A percentile compares a stretch with the other conserved stretches of the same genome.
Conservation (phyloP, 768 basidiomycete species). For the Kondoa subrosea region DNA sequence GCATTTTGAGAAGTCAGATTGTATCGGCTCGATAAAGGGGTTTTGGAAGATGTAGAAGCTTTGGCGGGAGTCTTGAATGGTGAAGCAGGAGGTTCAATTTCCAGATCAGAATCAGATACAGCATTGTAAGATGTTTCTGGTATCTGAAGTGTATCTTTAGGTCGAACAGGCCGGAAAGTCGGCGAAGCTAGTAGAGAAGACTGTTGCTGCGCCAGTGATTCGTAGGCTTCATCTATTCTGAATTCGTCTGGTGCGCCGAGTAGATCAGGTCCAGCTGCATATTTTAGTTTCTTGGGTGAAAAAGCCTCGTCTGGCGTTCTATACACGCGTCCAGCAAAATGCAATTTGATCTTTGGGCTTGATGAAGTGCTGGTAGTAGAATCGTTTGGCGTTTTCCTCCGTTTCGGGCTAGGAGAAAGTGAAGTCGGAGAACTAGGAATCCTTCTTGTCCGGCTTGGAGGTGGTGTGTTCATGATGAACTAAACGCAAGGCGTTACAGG, state of each 20-base stretch:
- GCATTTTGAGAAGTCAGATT: conserved; percentile 9
- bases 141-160: neutral
- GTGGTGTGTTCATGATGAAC: neutral
- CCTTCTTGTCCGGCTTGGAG: neutral
- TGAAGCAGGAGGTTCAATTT: neutral
- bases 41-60: neutral
- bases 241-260: conserved; percentile 16
- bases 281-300: conserved; percentile 1
- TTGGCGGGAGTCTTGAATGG: neutral
- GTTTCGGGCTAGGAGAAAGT: neutral
- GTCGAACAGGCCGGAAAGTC: neutral
- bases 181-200: neutral
- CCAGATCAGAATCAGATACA: conserved; percentile 1
- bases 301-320: neutral
- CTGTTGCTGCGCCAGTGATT: neutral
- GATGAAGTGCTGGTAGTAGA: neutral
- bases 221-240: conserved; percentile 3
- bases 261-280: neutral
- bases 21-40: neutral
- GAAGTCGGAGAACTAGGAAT: neutral
- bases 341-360: conserved; percentile 12
- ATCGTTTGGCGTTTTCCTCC: neutral
- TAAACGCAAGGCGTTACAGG: neutral
- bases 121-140: neutral
- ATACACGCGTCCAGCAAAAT: conserved; percentile 17